Conservation (phyloP, 1,139 yeast genomes). For the Saccharomyces hybrid region DNA sequence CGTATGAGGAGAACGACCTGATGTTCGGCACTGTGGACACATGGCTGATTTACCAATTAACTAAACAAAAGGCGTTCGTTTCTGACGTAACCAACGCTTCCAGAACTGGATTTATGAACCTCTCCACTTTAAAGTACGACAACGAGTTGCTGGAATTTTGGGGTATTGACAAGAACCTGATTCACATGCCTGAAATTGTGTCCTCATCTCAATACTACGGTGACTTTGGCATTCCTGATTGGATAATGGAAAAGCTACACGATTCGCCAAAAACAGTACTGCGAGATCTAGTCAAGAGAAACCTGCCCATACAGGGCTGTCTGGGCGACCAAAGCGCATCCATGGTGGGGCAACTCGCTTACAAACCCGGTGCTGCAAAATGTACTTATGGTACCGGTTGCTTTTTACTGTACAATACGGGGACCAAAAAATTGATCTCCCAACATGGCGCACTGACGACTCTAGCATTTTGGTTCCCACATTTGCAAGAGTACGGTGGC, state of each 20-base stretch:
- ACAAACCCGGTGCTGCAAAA: constrained; percentile 77
- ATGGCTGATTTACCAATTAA: constrained; percentile 83
- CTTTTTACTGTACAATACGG: constrained; percentile 83
- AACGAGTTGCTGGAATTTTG: constrained; percentile 67
- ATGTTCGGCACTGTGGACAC: constrained; percentile 94
- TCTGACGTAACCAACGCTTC: constrained; percentile 91
- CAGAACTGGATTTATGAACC: constrained; percentile 84
- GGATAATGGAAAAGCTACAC: constrained; percentile 46
- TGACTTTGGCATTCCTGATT: constrained; percentile 50
- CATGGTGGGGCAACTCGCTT: constrained; percentile 84
- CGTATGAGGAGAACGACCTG: constrained; percentile 67
- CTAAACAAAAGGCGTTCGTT: constrained; percentile 62
- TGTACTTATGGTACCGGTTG: constrained; percentile 98
- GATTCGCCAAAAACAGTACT: constrained; percentile 15
- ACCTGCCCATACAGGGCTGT: constrained; percentile 76
- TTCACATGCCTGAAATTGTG: constrained; percentile 69
- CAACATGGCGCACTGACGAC: constrained; percentile 83
- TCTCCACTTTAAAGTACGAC: constrained; percentile 70
- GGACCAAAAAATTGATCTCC: constrained; percentile 55
- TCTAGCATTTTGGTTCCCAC: constrained; percentile 82
- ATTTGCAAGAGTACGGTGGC: constrained; percentile 39
- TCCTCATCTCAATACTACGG: constrained; percentile 81
- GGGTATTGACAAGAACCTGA: constrained; percentile 64
- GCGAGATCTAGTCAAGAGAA: constrained; percentile 28
- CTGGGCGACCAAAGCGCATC: constrained; percentile 95